These are phyloP conservation scores for Stemphylium vesicarium DNA, from an alignment of 2,329 filamentous ascomycete genomes.

Conservation along the genomic window DNA sequence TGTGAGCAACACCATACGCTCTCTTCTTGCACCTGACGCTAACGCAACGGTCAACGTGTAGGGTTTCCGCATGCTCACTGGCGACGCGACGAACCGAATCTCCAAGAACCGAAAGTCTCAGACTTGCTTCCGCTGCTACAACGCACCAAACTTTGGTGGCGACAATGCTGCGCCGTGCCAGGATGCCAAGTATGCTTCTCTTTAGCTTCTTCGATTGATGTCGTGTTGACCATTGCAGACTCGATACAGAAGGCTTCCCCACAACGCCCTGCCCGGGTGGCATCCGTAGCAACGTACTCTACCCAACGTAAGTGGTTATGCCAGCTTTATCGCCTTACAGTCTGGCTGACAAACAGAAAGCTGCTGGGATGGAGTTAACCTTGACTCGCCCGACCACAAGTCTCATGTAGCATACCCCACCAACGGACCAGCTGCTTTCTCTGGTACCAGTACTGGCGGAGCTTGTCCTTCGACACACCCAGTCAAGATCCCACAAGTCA, in stretches of 20 bases:
- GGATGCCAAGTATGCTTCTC: slow-evolving; percentile 21
- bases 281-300: slow-evolving; percentile 40
- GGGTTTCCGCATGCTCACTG: slow-evolving; percentile 57
- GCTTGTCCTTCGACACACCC: slow-evolving; percentile 53
- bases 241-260: slow-evolving; percentile 21
- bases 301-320: slow-evolving; percentile 25
- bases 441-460: slow-evolving; percentile 37
- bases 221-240: slow-evolving; percentile 3
- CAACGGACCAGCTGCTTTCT: slow-evolving; percentile 32
- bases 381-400: slow-evolving; percentile 58
- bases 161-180: slow-evolving; percentile 46
- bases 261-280: slow-evolving; percentile 30
- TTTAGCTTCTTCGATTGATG: not conserved
- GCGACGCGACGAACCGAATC: slow-evolving; percentile 44
- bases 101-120: slow-evolving; percentile 36
- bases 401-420: slow-evolving; percentile 56
- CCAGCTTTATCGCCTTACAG: too few species aligned
- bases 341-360: slow-evolving; percentile 49
- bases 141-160: slow-evolving; percentile 54
- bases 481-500: slow-evolving; percentile 55
- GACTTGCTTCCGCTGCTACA: slow-evolving; percentile 57
- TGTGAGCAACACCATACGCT: slow-evolving; percentile 1
- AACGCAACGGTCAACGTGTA: slow-evolving; percentile 35
- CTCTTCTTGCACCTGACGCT: fast-evolving
- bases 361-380: slow-evolving; percentile 57